These are phyloP conservation scores for Fusarium sp. DNA, from an alignment of 2,329 filamentous ascomycete genomes.

Conservation along the genomic window DNA sequence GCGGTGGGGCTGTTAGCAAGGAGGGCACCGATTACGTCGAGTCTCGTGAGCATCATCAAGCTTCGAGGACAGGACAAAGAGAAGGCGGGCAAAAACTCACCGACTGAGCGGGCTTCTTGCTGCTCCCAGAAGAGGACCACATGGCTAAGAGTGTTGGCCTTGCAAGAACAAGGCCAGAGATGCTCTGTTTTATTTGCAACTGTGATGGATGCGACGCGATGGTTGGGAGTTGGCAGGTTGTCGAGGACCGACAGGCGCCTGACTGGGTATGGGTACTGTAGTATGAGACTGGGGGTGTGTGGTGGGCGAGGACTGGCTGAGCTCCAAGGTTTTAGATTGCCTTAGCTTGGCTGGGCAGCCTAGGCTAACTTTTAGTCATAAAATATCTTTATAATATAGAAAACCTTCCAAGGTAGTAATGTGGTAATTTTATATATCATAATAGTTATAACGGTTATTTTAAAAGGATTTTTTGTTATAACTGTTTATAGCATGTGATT, in stretches of 20 bases:
- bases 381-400: not conserved
- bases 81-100: conserved; percentile 58
- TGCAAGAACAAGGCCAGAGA: conserved; percentile 35
- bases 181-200: conserved; percentile 47
- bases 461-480: not conserved
- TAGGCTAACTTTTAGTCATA: not conserved
- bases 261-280: not conserved
- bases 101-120: conserved; percentile 79
- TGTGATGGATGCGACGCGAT: conserved; percentile 31
- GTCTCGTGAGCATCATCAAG: conserved; percentile 33
- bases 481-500: not conserved
- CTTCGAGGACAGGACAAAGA: conserved; percentile 22
- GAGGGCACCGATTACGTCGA: conserved; percentile 38
- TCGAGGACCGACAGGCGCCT: not conserved
- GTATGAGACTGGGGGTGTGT: not conserved
- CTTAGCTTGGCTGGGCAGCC: not conserved
- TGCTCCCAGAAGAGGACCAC: conserved; percentile 74
- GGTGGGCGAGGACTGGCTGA: not conserved
- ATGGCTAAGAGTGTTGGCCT: conserved; percentile 56
- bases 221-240: conserved; percentile 39
- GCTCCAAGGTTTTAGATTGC: not conserved
- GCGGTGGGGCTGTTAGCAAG: conserved; percentile 54
- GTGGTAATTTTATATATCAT: not conserved
- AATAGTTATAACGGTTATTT: not conserved
- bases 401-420: not conserved